These are phyloP conservation scores for Acer saccharum DNA, from an alignment of 345 rosid genomes.

Conservation along the genomic window DNA sequence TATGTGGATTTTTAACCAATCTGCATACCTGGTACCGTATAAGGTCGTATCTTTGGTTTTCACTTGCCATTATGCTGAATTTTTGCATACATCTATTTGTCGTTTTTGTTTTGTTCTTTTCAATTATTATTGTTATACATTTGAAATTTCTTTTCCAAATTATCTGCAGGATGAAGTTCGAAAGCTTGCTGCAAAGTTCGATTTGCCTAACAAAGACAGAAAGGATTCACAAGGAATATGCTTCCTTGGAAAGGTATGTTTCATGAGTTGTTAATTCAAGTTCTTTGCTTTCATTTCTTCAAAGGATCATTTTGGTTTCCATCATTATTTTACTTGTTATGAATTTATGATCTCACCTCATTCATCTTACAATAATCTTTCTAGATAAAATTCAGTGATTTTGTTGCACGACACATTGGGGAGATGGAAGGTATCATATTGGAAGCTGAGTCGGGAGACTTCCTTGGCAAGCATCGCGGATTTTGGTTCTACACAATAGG, in stretches of 20 bases:
- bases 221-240: constrained; percentile 98
- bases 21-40: too few relatives aligned
- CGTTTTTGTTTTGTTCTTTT: too few relatives aligned
- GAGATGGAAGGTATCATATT: constrained; percentile 88
- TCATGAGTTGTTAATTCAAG: neutral
- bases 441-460: constrained; percentile 94
- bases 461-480: constrained; percentile 79
- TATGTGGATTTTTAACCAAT: too few relatives aligned
- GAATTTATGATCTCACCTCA: constrained; percentile 11
- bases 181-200: constrained; percentile 63
- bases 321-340: constrained; percentile 11
- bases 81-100: too few relatives aligned
- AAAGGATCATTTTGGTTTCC: neutral
- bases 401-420: constrained; percentile 86
- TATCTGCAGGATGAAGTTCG: constrained; percentile 73
- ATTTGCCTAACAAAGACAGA: constrained; percentile 85
- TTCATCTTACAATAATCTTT: constrained; percentile 4
- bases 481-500: constrained; percentile 97
- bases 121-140: neutral
- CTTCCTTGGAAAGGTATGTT: constrained; percentile 85
- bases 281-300: neutral
- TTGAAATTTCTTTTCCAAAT: constrained; percentile 1
- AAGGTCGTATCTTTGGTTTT: too few relatives aligned
- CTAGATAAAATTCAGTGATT: constrained; percentile 90
- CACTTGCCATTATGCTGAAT: too few relatives aligned